Percentiles rank a stretch among this genome's conserved stretches.
Conservation (phyloP, 1,139 yeast species). For the Pneumocystis carinii region DNA sequence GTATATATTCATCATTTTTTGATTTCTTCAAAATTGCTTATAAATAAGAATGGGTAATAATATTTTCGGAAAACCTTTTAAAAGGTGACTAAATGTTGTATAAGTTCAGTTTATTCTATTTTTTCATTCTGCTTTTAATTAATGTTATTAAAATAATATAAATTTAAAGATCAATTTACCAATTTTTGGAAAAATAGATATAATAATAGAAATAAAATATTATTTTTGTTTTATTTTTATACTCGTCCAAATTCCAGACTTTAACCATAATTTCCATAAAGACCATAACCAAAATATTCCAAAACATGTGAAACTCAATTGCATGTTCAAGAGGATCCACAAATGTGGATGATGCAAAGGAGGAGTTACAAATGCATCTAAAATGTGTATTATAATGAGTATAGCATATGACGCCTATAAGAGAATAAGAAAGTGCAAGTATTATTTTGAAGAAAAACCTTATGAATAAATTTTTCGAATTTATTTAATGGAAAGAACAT, state of each 20-base stretch:
- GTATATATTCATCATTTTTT: too few species aligned
- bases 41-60: too few species aligned
- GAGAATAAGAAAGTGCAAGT: background rate
- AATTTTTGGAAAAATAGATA: background rate
- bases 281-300: conserved; percentile 50
- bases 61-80: too few species aligned
- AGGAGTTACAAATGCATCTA: conserved; percentile 38
- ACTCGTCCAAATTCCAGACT: background rate
- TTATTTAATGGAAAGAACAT: conserved; percentile 19
- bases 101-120: too few species aligned
- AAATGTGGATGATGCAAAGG: conserved; percentile 63
- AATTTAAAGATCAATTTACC: background rate
- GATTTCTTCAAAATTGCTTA: too few species aligned
- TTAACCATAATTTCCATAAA: background rate
- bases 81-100: too few species aligned
- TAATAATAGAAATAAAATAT: background rate
- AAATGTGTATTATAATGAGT: conserved; percentile 37
- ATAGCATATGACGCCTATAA: conserved; percentile 39
- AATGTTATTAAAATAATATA: background rate
- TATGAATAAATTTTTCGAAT: conserved; percentile 19
- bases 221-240: background rate
- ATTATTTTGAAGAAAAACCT: background rate
- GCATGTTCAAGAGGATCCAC: conserved; percentile 65
- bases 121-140: too few species aligned
- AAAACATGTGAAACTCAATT: conserved; percentile 64